Percentiles rank a stretch among this genome's conserved stretches.
Conservation (phyloP, 352 stramenopile genomes). For the Blastocystis sp. region DNA sequence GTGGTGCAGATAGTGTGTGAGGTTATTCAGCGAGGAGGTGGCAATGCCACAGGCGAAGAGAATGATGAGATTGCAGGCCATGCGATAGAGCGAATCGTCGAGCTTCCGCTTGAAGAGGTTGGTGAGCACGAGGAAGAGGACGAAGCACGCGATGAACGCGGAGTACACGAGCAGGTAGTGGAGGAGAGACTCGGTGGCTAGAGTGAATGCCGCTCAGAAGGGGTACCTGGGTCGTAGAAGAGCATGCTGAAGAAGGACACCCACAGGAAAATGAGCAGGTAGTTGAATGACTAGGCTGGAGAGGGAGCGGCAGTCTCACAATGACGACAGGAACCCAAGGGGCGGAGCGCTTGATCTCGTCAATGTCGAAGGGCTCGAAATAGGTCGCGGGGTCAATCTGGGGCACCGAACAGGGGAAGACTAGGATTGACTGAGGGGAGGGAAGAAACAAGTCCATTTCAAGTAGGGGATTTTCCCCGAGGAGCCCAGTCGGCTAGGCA, state of each 20-base stretch:
- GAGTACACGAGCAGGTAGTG: constrained; percentile 18
- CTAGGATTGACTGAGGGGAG: not conserved
- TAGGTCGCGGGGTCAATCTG: constrained; percentile 2
- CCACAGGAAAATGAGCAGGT: constrained; percentile 54
- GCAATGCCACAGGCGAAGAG: constrained; percentile 61
- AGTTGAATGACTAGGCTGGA: constrained; percentile 33
- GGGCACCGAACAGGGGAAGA: not conserved
- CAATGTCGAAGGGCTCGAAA: constrained; percentile 47
- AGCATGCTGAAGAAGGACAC: constrained; percentile 65
- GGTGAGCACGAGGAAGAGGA: constrained; percentile 30
- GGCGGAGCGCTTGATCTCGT: constrained; percentile 55
- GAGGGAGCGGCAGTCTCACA: not conserved
- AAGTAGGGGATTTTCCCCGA: not conserved
- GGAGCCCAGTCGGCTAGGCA: constrained; percentile 8
- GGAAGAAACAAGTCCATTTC: constrained; percentile 17
- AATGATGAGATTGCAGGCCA: constrained; percentile 60
- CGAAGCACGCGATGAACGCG: constrained; percentile 27
- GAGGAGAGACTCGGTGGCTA: not conserved
- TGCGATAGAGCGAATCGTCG: constrained; percentile 43
- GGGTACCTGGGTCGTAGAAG: constrained; percentile 25
- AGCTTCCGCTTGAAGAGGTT: constrained; percentile 62
- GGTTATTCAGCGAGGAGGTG: constrained; percentile 62
- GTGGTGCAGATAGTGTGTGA: constrained; percentile 68
- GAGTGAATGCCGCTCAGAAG: not conserved
- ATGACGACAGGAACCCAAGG: constrained; percentile 52